Percentiles rank a stretch among this genome's conserved stretches.
Conservation (phyloP, 169 alveolate species). For the Plasmodium cynomolgi region DNA sequence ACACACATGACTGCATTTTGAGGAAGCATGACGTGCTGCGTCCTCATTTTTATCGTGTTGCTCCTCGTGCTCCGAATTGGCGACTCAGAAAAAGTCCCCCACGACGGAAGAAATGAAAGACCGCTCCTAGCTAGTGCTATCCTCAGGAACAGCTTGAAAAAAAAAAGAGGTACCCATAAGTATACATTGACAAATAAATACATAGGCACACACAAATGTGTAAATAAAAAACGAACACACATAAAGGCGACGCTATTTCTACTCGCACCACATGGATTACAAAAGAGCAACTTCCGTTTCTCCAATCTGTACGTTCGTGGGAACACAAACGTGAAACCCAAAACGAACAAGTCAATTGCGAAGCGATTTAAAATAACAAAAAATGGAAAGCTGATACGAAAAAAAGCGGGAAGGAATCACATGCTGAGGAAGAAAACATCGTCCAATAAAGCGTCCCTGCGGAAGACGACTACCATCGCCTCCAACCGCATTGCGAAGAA, state of each 20-base stretch:
- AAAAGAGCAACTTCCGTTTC: conserved; percentile 7
- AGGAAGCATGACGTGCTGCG: background rate
- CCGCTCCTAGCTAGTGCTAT: background rate
- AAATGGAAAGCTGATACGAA: conserved; percentile 87
- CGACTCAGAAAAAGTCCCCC: background rate
- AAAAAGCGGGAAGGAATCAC: conserved; percentile 85
- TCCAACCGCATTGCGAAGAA: conserved; percentile 25
- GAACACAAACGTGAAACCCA: conserved; percentile 83
- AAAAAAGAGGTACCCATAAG: background rate
- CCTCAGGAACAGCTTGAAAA: background rate
- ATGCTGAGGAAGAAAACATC: conserved; percentile 75
- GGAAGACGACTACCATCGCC: conserved; percentile 53
- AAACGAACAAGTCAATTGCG: conserved; percentile 87
- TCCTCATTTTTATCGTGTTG: background rate
- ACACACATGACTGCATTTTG: background rate
- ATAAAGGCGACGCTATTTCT: background rate
- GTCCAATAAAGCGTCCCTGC: conserved; percentile 32
- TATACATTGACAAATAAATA: background rate
- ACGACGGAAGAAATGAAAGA: background rate
- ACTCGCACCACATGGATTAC: background rate
- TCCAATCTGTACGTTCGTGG: conserved; percentile 70
- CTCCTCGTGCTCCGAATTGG: background rate
- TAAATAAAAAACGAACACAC: background rate
- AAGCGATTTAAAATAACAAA: conserved; percentile 88
- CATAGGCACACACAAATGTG: background rate